Conservation (phyloP, 1,139 yeast species). For the Sugiyamaella grinbergsii region DNA sequence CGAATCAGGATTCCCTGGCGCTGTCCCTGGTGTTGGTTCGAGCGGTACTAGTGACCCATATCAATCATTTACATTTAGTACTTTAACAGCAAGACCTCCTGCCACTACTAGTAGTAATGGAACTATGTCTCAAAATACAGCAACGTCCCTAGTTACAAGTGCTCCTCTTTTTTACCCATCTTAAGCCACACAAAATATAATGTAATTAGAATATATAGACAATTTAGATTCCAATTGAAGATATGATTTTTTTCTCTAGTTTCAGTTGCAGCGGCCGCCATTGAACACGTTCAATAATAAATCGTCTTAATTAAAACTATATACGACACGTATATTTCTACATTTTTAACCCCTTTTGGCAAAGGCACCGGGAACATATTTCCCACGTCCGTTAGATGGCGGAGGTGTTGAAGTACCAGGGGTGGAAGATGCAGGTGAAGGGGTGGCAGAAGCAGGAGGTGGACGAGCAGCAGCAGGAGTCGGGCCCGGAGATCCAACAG, state of each 20-base stretch:
- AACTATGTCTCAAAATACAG: slow-evolving; percentile 3
- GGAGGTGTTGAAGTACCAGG: slow-evolving; percentile 5
- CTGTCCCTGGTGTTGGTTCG: slow-evolving; percentile 25
- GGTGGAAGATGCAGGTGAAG: slow-evolving; percentile 6
- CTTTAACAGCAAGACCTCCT: slow-evolving; percentile 25
- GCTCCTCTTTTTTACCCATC: slow-evolving; percentile 19
- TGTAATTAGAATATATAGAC: too few species aligned
- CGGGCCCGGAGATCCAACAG: not conserved
- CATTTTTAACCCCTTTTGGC: slow-evolving; percentile 2
- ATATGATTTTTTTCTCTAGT: too few species aligned
- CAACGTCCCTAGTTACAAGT: slow-evolving; percentile 8
- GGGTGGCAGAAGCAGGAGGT: slow-evolving; percentile 5
- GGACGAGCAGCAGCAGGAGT: slow-evolving; percentile 10
- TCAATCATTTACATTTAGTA: slow-evolving; percentile 19
- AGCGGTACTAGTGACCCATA: slow-evolving; percentile 11
- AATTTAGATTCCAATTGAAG: too few species aligned
- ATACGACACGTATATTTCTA: not conserved
- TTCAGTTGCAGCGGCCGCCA: too few species aligned
- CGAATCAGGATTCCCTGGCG: slow-evolving; percentile 26
- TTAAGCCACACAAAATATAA: too few species aligned
- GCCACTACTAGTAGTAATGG: not conserved
- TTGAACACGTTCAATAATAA: too few species aligned
- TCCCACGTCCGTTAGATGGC: slow-evolving; percentile 6
- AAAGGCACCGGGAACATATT: slow-evolving; percentile 18
- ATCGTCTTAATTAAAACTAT: slow-evolving; percentile 1